These are phyloP conservation scores for Entrophospora sp. DNA, from an alignment of 192 early-diverging fungal species.

Conservation along the genomic window DNA sequence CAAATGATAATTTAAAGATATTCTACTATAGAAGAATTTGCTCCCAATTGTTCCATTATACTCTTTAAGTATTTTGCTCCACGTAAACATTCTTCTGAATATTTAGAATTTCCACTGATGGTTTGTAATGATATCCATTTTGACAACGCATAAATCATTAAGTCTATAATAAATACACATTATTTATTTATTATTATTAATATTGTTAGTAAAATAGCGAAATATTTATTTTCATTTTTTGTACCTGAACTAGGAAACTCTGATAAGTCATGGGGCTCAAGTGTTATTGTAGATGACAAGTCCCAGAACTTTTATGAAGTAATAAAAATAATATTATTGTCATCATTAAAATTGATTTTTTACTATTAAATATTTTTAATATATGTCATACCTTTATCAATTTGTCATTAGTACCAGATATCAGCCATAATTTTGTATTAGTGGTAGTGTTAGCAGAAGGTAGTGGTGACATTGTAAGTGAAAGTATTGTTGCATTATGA, in stretches of 20 bases:
- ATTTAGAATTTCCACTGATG: slow-evolving; percentile 56
- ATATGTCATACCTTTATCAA: slow-evolving; percentile 45
- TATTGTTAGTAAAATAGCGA: no score
- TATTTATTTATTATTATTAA: no score
- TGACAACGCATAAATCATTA: slow-evolving; percentile 52
- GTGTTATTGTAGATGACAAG: no score
- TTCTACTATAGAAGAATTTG: slow-evolving; percentile 34
- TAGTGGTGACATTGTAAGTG: slow-evolving; percentile 38
- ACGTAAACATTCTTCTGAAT: slow-evolving; percentile 61
- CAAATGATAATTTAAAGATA: slow-evolving; percentile 17
- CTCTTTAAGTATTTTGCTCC: slow-evolving; percentile 66
- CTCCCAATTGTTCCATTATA: slow-evolving; percentile 58
- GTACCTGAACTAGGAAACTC: slow-evolving; percentile 26
- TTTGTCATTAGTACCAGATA: slow-evolving; percentile 54
- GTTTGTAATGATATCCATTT: slow-evolving; percentile 63
- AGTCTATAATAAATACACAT: slow-evolving; percentile 23
- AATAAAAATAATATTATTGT: not conserved
- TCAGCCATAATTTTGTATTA: slow-evolving; percentile 20
- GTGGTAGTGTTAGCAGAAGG: slow-evolving; percentile 8
- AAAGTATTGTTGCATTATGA: slow-evolving; percentile 49
- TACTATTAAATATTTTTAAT: no score
- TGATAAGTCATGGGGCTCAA: slow-evolving; percentile 7
- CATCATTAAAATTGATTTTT: not conserved
- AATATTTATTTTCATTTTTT: no score
- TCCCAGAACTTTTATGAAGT: slow-evolving; percentile 37